phyloP scores from a whole-genome alignment of 2,329 filamentous ascomycete species.

The Metarhizium album region DNA sequence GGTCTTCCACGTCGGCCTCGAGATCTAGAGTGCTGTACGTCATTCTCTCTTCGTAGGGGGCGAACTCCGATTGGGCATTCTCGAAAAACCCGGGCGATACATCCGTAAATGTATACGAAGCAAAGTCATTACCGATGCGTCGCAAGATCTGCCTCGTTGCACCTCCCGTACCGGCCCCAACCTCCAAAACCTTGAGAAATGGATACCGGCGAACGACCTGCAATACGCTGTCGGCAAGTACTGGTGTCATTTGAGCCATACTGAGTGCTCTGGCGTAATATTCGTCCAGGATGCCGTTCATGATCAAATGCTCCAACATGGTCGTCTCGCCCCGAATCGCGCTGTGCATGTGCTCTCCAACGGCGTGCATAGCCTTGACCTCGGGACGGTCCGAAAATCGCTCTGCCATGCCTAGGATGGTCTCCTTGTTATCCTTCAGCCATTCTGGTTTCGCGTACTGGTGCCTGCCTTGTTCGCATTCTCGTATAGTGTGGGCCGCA shows the following conservation, averaged over 20 bases:
- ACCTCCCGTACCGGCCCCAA: constrained; percentile 33
- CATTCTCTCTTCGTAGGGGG: neutral
- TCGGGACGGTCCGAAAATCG: neutral
- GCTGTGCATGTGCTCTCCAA: neutral
- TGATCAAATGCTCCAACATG: neutral
- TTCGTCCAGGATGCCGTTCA: neutral
- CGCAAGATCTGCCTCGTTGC: constrained; percentile 26
- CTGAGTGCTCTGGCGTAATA: neutral
- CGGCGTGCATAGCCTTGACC: neutral
- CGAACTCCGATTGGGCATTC: neutral
- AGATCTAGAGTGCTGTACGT: constrained; percentile 14
- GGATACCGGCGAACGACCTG: constrained; percentile 23
- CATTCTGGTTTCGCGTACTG: too few species aligned
- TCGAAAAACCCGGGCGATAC: constrained; percentile 30
- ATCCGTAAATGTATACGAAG: constrained; percentile 33
- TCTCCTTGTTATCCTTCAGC: neutral
- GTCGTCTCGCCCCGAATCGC: neutral
- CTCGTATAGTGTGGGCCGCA: too few species aligned
- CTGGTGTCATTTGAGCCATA: neutral
- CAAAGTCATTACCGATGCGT: constrained; percentile 18
- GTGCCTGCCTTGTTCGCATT: too few species aligned
- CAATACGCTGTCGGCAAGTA: neutral
- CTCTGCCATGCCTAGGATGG: neutral
- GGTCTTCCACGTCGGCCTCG: constrained; percentile 13
- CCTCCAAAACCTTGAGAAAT: constrained; percentile 26